Evolutionary conservation across 2,329 filamentous ascomycete genomes (phyloP).

Genomic region (Septoria linicola): DNA sequence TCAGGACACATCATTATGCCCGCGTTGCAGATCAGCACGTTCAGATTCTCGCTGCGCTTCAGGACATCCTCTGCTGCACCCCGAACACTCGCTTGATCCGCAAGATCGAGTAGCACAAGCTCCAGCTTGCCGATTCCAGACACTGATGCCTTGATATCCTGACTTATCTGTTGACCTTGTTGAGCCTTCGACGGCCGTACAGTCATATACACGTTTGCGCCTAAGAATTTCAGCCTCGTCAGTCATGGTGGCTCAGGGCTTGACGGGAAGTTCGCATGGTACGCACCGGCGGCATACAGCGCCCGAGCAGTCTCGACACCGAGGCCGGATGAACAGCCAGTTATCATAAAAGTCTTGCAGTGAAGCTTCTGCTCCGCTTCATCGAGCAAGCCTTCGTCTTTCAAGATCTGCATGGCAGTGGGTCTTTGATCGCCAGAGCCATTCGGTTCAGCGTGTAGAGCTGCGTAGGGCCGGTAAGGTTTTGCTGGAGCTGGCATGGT

Average conservation of each 20-base stretch:
- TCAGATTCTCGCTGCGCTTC: conserved; percentile 7
- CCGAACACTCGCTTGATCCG: conserved; percentile 33
- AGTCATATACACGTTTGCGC: conserved; percentile 11
- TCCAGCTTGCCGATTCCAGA: conserved; percentile 5
- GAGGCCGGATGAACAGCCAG: conserved; percentile 15
- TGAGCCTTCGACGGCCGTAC: conserved; percentile 5
- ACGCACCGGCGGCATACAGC: conserved; percentile 2
- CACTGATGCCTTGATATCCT: not conserved
- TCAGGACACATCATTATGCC: conserved; percentile 16
- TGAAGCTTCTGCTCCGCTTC: not conserved
- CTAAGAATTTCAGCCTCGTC: not conserved
- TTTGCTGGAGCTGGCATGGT: no score
- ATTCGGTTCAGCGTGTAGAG: no score
- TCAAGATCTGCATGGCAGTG: conserved; percentile 12
- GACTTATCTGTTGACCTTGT: conserved; percentile 1
- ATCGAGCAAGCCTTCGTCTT: conserved; percentile 12
- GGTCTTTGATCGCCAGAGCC: conserved; percentile 13
- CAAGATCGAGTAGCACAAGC: conserved; percentile 30
- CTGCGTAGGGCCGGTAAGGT: no score
- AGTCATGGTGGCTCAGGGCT: not conserved
- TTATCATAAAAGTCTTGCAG: conserved; percentile 16
- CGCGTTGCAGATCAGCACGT: conserved; percentile 20
- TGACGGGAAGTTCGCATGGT: no score
- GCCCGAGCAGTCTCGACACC: conserved; percentile 15
- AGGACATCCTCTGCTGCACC: conserved; percentile 27